phyloP scores from a whole-genome alignment of 2,329 filamentous ascomycete genomes.

The Rasamsonia emersonii region DNA sequence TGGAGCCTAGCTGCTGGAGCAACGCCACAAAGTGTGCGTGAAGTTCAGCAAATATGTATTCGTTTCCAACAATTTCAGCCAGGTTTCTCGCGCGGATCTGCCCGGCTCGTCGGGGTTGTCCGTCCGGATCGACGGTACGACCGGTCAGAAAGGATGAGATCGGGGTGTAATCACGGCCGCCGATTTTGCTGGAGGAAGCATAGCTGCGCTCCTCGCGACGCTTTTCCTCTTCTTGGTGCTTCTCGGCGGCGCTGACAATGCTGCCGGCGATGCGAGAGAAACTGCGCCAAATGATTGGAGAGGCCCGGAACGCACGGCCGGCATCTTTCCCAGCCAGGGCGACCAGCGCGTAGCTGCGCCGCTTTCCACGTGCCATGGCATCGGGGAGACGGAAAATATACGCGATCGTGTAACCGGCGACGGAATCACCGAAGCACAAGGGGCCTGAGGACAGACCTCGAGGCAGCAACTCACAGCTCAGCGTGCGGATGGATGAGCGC shows the following conservation, averaged over 20 bases:
- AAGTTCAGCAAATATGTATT: constrained; percentile 50
- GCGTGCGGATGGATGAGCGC: constrained; percentile 49
- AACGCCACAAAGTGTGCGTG: constrained; percentile 47
- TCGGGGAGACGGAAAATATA: constrained; percentile 53
- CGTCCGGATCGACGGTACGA: constrained; percentile 47
- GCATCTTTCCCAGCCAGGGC: constrained; percentile 48
- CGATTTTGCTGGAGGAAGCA: constrained; percentile 16
- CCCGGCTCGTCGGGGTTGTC: constrained; percentile 44
- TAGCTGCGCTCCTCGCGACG: constrained; percentile 29
- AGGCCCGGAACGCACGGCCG: constrained; percentile 37
- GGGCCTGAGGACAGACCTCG: constrained; percentile 48
- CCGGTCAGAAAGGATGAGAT: constrained; percentile 52
- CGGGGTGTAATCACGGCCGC: constrained; percentile 41
- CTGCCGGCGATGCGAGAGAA: constrained; percentile 47
- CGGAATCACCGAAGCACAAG: constrained; percentile 50
- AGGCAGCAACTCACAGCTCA: constrained; percentile 50
- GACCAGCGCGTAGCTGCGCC: constrained; percentile 49
- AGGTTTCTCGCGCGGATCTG: constrained; percentile 48
- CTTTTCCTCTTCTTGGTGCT: constrained; percentile 37
- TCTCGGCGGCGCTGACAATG: constrained; percentile 41
- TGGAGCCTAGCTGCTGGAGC: constrained; percentile 38
- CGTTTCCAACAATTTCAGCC: constrained; percentile 51
- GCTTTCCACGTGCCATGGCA: constrained; percentile 48
- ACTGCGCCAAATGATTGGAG: constrained; percentile 43
- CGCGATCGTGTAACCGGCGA: constrained; percentile 50